Percentiles rank a stretch among this genome's conserved stretches.
Conservation (phyloP, 768 basidiomycete species). For the Rubroboletus pulcherrimus region DNA sequence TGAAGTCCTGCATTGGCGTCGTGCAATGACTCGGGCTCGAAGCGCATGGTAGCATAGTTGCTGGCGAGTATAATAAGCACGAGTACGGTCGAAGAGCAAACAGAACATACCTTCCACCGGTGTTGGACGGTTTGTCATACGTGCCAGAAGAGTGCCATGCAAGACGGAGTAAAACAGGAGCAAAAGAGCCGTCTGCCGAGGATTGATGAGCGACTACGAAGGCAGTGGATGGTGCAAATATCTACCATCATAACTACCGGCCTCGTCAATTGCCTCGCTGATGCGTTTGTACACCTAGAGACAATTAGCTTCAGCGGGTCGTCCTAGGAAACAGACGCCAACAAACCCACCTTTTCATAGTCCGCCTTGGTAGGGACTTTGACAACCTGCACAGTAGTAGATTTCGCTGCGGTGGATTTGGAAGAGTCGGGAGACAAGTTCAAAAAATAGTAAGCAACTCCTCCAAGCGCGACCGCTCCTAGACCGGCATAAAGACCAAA, state of each 20-base stretch:
- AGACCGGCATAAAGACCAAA: constrained; percentile 56
- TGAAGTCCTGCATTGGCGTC: constrained; percentile 81
- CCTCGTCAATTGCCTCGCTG: constrained; percentile 70
- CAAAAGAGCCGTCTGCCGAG: constrained; percentile 76
- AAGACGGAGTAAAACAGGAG: constrained; percentile 81
- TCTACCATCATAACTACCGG: constrained; percentile 77
- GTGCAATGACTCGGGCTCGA: constrained; percentile 82
- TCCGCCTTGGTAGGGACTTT: constrained; percentile 77
- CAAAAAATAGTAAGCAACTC: constrained; percentile 62
- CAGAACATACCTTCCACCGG: constrained; percentile 68
- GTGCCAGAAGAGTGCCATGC: constrained; percentile 96
- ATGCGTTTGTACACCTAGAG: constrained; percentile 85
- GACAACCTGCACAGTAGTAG: constrained; percentile 56
- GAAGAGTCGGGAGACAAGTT: constrained; percentile 43
- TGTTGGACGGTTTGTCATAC: constrained; percentile 73
- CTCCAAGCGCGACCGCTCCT: constrained; percentile 57
- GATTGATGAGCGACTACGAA: background rate
- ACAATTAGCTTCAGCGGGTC: background rate
- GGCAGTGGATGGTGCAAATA: background rate
- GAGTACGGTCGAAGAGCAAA: background rate
- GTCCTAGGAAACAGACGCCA: background rate
- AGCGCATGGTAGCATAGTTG: constrained; percentile 99
- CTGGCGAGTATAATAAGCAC: constrained; percentile 34
- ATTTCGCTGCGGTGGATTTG: constrained; percentile 52
- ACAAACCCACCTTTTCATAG: constrained; percentile 71